Conservation (phyloP, 2,329 filamentous ascomycete species). For the Talaromyces sp. region DNA sequence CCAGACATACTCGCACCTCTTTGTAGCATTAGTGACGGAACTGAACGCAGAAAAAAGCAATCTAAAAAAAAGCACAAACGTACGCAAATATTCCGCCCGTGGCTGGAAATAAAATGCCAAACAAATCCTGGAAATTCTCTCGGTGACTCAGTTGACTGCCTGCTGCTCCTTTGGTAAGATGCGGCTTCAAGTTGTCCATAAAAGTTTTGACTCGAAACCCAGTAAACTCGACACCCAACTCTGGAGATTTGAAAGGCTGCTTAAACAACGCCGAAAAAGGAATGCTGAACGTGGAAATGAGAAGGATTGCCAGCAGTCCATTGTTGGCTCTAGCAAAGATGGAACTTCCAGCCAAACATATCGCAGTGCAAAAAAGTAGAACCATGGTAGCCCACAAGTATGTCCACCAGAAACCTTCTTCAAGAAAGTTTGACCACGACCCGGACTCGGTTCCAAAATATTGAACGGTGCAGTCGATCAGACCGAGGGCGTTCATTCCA, state of each 20-base stretch:
- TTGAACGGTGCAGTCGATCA: conserved; percentile 74
- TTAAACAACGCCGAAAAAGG: conserved; percentile 68
- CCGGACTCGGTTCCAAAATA: conserved; percentile 60
- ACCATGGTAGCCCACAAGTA: conserved; percentile 71
- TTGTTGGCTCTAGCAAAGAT: conserved; percentile 79
- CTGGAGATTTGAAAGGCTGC: conserved; percentile 59
- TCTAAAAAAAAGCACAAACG: conserved; percentile 16
- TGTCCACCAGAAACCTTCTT: conserved; percentile 67
- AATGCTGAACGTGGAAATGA: conserved; percentile 72
- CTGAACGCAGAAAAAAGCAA: neutral
- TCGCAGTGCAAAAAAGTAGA: conserved; percentile 62
- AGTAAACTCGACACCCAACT: conserved; percentile 66
- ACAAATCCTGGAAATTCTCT: conserved; percentile 72
- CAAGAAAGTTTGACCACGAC: conserved; percentile 55
- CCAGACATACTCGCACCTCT: conserved; percentile 85
- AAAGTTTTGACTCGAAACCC: conserved; percentile 68
- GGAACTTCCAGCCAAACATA: conserved; percentile 73
- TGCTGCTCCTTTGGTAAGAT: conserved; percentile 55
- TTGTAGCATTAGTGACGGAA: conserved; percentile 33
- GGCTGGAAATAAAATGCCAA: conserved; percentile 78
- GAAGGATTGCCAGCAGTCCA: conserved; percentile 63
- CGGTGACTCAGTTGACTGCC: conserved; percentile 57
- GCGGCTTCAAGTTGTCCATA: conserved; percentile 65
- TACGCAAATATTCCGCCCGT: conserved; percentile 56
- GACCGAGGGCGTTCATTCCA: conserved; percentile 77